Conservation (phyloP, 495 filamentous ascomycete genomes). For the Tuber aestivum region DNA sequence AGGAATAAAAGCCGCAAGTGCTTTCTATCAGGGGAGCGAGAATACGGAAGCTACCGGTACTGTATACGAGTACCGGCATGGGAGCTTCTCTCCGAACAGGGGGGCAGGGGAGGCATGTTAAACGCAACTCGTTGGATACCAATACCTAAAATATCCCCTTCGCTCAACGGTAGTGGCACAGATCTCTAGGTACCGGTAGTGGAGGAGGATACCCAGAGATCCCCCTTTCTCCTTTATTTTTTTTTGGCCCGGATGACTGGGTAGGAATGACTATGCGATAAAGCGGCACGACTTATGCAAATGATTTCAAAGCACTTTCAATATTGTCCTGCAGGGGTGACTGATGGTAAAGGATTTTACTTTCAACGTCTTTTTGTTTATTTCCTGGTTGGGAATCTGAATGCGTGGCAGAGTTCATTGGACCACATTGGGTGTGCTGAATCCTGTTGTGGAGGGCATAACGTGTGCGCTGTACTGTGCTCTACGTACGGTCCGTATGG, state of each 20-base stretch:
- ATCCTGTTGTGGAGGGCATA: neutral
- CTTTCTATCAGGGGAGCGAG: neutral
- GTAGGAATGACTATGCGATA: neutral
- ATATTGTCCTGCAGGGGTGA: neutral
- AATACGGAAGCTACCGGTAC: neutral
- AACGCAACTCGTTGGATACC: neutral
- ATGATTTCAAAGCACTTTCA: neutral
- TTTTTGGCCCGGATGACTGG: too few species aligned
- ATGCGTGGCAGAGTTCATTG: neutral
- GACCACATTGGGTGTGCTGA: neutral
- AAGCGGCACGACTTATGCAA: neutral
- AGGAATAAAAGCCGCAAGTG: neutral
- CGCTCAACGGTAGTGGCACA: neutral
- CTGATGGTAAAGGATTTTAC: neutral
- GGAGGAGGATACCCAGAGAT: neutral
- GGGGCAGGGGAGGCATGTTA: neutral
- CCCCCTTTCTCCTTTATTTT: neutral
- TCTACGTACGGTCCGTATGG: too few species aligned
- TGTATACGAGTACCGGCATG: too few species aligned
- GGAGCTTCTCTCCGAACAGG: neutral
- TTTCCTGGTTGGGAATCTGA: neutral
- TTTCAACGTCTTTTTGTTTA: neutral
- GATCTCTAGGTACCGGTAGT: neutral
- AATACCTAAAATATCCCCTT: neutral
- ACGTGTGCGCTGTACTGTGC: neutral